Evolutionary conservation across 805 yeast genomes (phyloP), one percentile per base, ranked within the genome.

Genomic region (Saturnispora mendoncae): DNA sequence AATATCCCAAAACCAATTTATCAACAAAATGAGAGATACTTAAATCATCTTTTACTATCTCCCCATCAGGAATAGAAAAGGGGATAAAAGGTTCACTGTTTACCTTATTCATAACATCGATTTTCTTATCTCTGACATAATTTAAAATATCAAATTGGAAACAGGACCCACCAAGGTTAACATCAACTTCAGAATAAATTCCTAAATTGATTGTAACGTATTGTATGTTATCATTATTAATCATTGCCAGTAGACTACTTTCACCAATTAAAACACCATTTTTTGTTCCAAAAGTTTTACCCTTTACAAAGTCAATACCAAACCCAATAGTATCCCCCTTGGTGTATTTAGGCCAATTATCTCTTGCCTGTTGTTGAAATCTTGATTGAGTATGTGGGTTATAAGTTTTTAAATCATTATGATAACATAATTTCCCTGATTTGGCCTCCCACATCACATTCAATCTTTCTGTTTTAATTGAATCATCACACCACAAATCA

Each of bases 271-370:
- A 63, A 3, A 83, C 68, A 2, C 96, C 97, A 60, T 88, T 87
- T 56, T 83, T 80, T 0, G 96, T 87, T 48, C 76, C 75, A 51
- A 87, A 88, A 2, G 85, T 69, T 0, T 77, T 62, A 32, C 74
- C 70, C 31, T 72, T 74, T 13, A 71, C 65, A 51, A 74, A 81
- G 62, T 87, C 81, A 19, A 86, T 69, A 4, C 96, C 96, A 58
- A 88, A 81, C 0, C 97, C 97, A 47, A 88, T 69, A 2, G 73
- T 66, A 58, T 86, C 95, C 18, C 71, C 71, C 27, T 62, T 54
- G 0, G 78, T 74, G 56, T 72, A 79, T 24, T 56, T 61, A 38
- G 63, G 68, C 19, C 59, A 63, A 33, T 62, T 20, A 5, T 39
- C 33, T 5, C 15, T 33, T 25, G 33, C 15, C 7, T 29, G 32